Conservation (phyloP, 176 grass and related monocot genomes). For the barley (Hordeum vulgare) region DNA sequence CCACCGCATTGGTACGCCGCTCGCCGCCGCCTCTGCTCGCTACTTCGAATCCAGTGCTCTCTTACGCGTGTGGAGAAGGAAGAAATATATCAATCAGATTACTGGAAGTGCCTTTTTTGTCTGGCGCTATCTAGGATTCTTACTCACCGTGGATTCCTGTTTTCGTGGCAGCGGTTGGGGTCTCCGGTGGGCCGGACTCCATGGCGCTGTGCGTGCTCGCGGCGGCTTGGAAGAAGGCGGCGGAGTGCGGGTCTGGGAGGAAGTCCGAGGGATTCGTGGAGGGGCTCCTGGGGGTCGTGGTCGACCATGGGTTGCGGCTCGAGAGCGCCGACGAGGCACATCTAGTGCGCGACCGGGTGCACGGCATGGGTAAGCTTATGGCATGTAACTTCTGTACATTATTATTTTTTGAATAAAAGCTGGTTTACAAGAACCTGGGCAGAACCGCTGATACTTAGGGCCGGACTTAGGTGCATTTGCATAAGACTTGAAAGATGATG, state of each 20-base stretch:
- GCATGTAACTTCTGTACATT: background rate
- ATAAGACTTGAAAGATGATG: background rate
- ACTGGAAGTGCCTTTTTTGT: background rate
- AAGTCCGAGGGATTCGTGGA: slow-evolving; percentile 40
- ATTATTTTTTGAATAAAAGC: background rate
- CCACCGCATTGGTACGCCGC: slow-evolving; percentile 58
- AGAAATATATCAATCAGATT: background rate
- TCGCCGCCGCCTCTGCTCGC: background rate
- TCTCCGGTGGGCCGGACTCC: slow-evolving; percentile 91
- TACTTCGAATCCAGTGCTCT: background rate
- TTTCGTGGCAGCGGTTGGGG: slow-evolving; percentile 54
- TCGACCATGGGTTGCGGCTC: slow-evolving; percentile 66
- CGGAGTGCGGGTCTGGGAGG: background rate
- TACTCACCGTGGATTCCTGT: background rate
- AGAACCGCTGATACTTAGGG: background rate
- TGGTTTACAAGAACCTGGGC: background rate
- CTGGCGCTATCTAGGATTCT: no score
- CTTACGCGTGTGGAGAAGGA: background rate
- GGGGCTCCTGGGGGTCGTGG: slow-evolving; percentile 72
- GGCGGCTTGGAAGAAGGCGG: slow-evolving; percentile 63
- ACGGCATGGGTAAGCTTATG: slow-evolving; percentile 48
- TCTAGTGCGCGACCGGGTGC: slow-evolving; percentile 63
- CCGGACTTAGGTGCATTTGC: background rate
- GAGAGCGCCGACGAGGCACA: slow-evolving; percentile 77
- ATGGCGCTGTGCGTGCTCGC: slow-evolving; percentile 80